Evolutionary conservation across 192 early-diverging fungal species (phyloP).

Genomic region (Backusella australiensis): DNA sequence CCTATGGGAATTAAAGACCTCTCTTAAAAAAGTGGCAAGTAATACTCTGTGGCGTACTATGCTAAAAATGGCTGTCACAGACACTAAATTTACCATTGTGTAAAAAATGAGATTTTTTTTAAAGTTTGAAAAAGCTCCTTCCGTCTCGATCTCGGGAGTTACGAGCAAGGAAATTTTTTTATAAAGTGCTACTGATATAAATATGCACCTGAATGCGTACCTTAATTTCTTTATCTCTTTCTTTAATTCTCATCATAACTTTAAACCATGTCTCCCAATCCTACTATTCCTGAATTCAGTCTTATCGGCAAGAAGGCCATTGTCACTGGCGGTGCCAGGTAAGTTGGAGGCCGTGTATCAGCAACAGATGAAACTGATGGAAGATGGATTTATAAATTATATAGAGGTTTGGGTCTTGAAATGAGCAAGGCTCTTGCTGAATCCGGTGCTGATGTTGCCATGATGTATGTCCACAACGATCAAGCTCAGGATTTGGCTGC

Average conservation of each 20-base stretch:
- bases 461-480: constrained; percentile 35
- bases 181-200: neutral
- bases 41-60: neutral
- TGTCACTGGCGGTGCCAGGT: constrained; percentile 35
- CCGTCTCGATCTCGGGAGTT: neutral
- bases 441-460: constrained; percentile 33
- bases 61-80: neutral
- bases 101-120: neutral
- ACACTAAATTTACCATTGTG: neutral
- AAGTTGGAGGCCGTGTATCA: neutral
- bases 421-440: constrained; percentile 35
- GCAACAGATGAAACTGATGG: neutral
- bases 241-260: neutral
- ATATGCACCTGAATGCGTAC: neutral
- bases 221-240: neutral
- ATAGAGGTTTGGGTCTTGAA: constrained; percentile 14
- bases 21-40: neutral
- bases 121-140: neutral
- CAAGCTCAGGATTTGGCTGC: constrained; percentile 27
- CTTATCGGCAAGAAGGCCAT: constrained; percentile 31
- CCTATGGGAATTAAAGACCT: neutral
- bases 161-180: neutral
- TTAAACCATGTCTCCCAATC: neutral
- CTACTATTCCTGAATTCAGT: constrained; percentile 29
- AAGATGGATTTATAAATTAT: too few relatives aligned